Percentiles rank a stretch among this genome's conserved stretches.
phyloP scores from a whole-genome alignment of 768 basidiomycete species.

The Phaffia australis region DNA sequence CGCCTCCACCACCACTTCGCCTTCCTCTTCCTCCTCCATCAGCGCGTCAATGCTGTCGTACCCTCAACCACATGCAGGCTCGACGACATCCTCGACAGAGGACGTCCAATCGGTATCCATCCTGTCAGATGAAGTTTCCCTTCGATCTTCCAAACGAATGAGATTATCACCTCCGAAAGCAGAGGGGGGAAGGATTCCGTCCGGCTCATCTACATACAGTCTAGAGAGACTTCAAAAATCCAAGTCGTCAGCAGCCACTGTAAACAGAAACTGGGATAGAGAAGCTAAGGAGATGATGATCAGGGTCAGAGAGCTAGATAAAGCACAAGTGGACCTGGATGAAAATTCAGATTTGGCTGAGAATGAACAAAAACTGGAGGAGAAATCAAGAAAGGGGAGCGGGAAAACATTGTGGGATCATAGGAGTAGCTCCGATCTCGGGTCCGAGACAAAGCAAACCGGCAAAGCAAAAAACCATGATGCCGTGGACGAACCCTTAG shows the following conservation, averaged over 20 bases:
- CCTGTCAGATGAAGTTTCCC: slow-evolving; percentile 5
- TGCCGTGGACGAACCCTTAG: no score
- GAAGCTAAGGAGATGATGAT: slow-evolving; percentile 34
- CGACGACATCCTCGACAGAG: slow-evolving; percentile 7
- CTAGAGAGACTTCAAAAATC: neutral
- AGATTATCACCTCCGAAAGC: slow-evolving; percentile 52
- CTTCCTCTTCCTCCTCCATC: slow-evolving; percentile 9
- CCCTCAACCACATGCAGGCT: slow-evolving; percentile 16
- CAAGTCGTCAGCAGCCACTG: neutral
- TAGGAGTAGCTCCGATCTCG: neutral
- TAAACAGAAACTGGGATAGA: slow-evolving; percentile 33
- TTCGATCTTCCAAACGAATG: slow-evolving; percentile 49
- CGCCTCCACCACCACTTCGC: slow-evolving; percentile 30
- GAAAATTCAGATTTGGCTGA: neutral
- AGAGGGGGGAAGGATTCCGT: slow-evolving; percentile 20
- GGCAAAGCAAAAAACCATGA: neutral
- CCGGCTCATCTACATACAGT: slow-evolving; percentile 26
- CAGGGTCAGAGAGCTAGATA: slow-evolving; percentile 29
- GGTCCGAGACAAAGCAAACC: neutral
- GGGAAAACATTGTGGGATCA: neutral
- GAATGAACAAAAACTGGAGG: neutral
- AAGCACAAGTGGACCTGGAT: slow-evolving; percentile 18
- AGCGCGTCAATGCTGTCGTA: neutral
- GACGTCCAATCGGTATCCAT: slow-evolving; percentile 17
- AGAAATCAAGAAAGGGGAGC: neutral